Base-by-base conservation (phyloP, 2,329 filamentous ascomycete species). In the Blumeria hordei region DNA sequence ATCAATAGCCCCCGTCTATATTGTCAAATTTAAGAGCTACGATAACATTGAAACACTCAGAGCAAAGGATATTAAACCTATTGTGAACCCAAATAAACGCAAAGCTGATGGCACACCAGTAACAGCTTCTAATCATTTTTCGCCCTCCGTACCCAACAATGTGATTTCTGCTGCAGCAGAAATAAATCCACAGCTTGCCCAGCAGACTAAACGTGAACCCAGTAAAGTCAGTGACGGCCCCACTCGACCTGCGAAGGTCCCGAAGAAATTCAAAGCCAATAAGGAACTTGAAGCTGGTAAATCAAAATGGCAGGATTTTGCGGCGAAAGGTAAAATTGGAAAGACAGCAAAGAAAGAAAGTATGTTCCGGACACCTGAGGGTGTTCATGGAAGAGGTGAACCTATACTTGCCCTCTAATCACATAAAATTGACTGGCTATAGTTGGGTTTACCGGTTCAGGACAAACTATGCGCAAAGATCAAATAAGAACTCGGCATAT, bases 401-500 rank as follows among this genome's bases (percentile, higher is more conserved):
- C 45, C 45, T 33, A 32, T 33, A 54, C 37, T 52, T 33, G 14
- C 53, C n/a, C 50, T 36, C 28, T 12, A 21, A 36, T 11, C 41
- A 10, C 3, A 34, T 44, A 33, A 53, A 69, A 62, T 70, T 64
- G 55, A 56, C 49, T 18, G 58, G 32, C 11, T 16, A 6, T 60
- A 95, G 92, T 98, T 64, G 92, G 92, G 36, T 95, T 98, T 65
- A 94, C 87, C 8, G 92, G 92, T 58, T 95, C 88, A 55, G 92
- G 92, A 57, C 87, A 94, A 69, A 76, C 83, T 60, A 96, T 96
- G 92, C 85, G 88, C 62, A 95, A 94, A 69, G 92, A 95, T 66
- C 78, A 80, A 51, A 80, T 81, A 58, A 77, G 88, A 64, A 83
- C 77, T 66, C 82, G 87, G 63, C 87, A 94, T 65, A 81, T 92